Base-by-base conservation (phyloP, 2,329 filamentous ascomycete species). In the Aureobasidium leucospermi region DNA sequence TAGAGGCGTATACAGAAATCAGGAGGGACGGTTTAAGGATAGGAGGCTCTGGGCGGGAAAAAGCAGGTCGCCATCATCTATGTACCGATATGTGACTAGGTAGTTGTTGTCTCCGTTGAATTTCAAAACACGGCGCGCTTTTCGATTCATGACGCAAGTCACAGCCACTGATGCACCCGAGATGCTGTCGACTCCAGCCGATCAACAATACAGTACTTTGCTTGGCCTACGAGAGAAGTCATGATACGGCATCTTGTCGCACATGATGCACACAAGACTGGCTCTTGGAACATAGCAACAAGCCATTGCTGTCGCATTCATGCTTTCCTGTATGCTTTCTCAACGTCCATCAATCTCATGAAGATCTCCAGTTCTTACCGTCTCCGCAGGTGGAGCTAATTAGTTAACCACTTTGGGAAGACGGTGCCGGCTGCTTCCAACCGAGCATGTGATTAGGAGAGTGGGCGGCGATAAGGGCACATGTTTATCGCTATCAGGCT, bases 101-200 rank as follows among this genome's bases (percentile, higher is more conserved):
- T 39, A 36, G 23, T 52, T 41, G 48, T 52, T 23, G 31, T 23
- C 34, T 34, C 11, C 36, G 31, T 31, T 49, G 36, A 16, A 16
- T 15, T 36, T 38, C 47, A 49, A 49, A 49, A 49, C 47, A 49
- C 34, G 34, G 48, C 48, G 39, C 34, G 41, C 41, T 52, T 52
- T 52, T 52, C 36, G 36, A 52, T 29, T 13, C 9, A 52, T 52
- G 48, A 52, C 48, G 48, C 48, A 52, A 15, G 11, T n/a, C 15
- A 9, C 15, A 13, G 15, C 15, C 38, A 13, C 38, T 41, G 34
- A 36, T 23, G 46, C 29, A 29, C 48, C 48, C 29, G 19, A n/a
- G 29, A 39, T n/a, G 34, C 28, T 51, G 32, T 36, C n/a, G 31
- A 34, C 16, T 10, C 31, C 19, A 16, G 16, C 7, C 6, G 34